These are phyloP conservation scores for Helotiales sp. DNA, from an alignment of 2,329 filamentous ascomycete species.

Conservation along the genomic window DNA sequence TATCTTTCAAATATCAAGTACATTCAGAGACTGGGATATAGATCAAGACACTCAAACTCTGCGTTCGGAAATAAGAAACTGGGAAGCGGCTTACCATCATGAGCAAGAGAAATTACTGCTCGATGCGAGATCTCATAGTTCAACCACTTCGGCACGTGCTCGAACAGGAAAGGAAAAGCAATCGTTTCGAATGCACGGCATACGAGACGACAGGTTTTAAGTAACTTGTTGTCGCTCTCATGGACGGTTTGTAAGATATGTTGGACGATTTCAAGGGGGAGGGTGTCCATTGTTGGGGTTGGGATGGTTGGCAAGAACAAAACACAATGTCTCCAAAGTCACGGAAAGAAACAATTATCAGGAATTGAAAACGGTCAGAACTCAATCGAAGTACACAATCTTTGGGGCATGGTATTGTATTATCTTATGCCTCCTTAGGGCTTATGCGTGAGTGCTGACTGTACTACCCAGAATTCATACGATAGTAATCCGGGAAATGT, in stretches of 20 bases:
- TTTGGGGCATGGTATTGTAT: not conserved
- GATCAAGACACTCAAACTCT: constrained; percentile 9
- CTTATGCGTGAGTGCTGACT: not conserved
- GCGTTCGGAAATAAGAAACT: constrained; percentile 1
- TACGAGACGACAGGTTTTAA: constrained; percentile 18
- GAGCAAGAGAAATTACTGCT: constrained; percentile 8
- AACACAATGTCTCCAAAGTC: too few relatives aligned
- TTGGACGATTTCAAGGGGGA: constrained; percentile 22
- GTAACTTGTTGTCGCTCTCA: constrained; percentile 6
- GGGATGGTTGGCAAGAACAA: not conserved
- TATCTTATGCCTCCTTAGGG: not conserved
- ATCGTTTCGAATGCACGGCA: constrained; percentile 18
- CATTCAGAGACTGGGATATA: too few relatives aligned
- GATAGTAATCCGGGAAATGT: not conserved
- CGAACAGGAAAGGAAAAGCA: constrained; percentile 23
- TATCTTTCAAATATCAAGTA: too few relatives aligned
- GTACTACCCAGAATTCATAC: not conserved
- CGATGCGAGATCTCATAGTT: constrained; percentile 11
- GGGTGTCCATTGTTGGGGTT: constrained; percentile 11
- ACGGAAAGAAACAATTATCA: too few relatives aligned
- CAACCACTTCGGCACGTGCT: constrained; percentile 21
- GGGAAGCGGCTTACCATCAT: constrained; percentile 8
- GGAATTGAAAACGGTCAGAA: too few relatives aligned
- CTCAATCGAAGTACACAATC: too few relatives aligned
- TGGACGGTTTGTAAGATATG: constrained; percentile 15